Evolutionary conservation across 176 grass and related monocot species (phyloP).

Genomic region (Alopecurus myosuroides): DNA sequence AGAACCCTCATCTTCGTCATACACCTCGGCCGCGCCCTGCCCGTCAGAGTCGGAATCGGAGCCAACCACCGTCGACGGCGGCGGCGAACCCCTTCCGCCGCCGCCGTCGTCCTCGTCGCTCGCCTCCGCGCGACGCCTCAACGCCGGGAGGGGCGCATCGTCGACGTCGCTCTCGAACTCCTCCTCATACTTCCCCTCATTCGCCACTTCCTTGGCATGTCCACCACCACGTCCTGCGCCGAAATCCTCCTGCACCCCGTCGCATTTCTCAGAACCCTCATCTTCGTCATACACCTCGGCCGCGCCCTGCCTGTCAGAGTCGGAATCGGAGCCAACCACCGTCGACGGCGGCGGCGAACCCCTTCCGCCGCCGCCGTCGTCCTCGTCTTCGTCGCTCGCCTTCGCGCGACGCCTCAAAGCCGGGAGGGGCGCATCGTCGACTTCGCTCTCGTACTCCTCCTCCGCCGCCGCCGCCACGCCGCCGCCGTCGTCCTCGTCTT

Average conservation of each 20-base stretch:
- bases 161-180: no score
- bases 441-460: slow-evolving; percentile 72
- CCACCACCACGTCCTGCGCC: neutral
- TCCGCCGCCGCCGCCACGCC: slow-evolving; percentile 7
- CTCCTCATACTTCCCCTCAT: neutral
- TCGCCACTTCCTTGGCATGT: neutral
- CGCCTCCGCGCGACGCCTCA: slow-evolving; percentile 51
- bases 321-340: slow-evolving; percentile 36
- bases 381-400: slow-evolving; percentile 72
- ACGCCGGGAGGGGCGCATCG: slow-evolving; percentile 38
- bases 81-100: neutral
- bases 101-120: slow-evolving; percentile 62
- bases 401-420: slow-evolving; percentile 47
- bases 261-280: slow-evolving; percentile 25
- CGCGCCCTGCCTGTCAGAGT: slow-evolving; percentile 47
- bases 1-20: slow-evolving; percentile 45
- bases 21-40: slow-evolving; percentile 51
- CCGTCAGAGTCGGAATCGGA: slow-evolving; percentile 48
- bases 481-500: slow-evolving; percentile 41
- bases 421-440: slow-evolving; percentile 49
- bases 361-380: neutral
- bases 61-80: neutral
- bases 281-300: slow-evolving; percentile 53
- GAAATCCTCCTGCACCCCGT: slow-evolving; percentile 11
- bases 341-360: neutral